Conservation (phyloP, 2,329 filamentous ascomycete genomes). For the Apiospora rasikravindrae region DNA sequence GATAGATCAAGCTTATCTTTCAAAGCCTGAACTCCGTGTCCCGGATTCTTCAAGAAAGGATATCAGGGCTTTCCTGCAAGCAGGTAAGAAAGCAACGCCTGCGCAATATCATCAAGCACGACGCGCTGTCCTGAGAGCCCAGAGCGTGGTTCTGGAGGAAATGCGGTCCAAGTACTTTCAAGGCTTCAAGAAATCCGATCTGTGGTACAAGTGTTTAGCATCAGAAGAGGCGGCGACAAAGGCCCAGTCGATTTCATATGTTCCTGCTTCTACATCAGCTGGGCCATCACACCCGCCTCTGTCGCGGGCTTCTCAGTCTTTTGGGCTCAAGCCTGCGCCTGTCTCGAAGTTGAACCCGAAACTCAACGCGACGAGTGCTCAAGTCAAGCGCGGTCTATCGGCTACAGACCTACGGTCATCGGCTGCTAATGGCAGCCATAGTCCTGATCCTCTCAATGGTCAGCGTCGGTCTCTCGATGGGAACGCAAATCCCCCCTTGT, state of each 20-base stretch:
- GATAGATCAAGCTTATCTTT: constrained; percentile 89
- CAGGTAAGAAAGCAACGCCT: constrained; percentile 76
- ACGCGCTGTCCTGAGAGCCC: constrained; percentile 78
- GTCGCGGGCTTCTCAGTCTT: constrained; percentile 43
- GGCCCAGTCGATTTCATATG: constrained; percentile 26
- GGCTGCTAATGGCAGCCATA: constrained; percentile 43
- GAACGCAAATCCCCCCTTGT: constrained; percentile 60
- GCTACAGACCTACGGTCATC: constrained; percentile 51
- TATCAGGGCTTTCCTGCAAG: constrained; percentile 79
- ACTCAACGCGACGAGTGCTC: constrained; percentile 37
- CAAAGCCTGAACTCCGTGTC: constrained; percentile 80
- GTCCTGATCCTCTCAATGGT: constrained; percentile 46
- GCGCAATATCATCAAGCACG: constrained; percentile 84
- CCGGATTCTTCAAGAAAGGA: constrained; percentile 69
- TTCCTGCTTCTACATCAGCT: constrained; percentile 28
- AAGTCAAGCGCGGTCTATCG: constrained; percentile 51
- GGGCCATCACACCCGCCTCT: constrained; percentile 35
- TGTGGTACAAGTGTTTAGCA: constrained; percentile 95
- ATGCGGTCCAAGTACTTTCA: constrained; percentile 83
- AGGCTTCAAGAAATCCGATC: constrained; percentile 87
- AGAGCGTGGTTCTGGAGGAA: constrained; percentile 82
- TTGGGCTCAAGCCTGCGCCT: constrained; percentile 50
- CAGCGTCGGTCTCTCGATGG: constrained; percentile 76
- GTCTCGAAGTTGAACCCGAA: constrained; percentile 48
- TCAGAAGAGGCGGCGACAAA: constrained; percentile 74